Base-by-base conservation (phyloP, 1,284 basidiomycete genomes). In the Cryptococcus floricola region DNA sequence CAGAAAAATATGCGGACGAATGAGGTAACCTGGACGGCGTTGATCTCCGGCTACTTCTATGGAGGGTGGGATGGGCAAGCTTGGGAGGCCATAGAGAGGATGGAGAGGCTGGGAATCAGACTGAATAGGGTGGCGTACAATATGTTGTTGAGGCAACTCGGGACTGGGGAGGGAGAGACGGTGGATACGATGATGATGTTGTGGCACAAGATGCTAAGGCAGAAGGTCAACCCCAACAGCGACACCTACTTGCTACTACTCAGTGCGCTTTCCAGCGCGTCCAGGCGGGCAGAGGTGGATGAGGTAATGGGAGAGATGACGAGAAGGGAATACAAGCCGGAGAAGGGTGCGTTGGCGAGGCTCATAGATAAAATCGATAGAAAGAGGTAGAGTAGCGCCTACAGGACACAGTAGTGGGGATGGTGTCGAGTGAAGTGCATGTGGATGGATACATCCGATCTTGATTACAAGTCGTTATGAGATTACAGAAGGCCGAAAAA, bases 171-270 rank as follows among this genome's bases (percentile, higher is more conserved):
- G 49, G 50, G 23, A 44, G 50, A 44, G 5, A 48, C 43, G 25
- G 34, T 18, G 25, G 52, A 76, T 10, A 77, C 65, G 85, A 41
- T 68, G 80, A 56, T 77, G 81, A 69, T 67, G 47, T 84, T 87
- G 66, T 87, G 87, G 73, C 78, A 79, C 54, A 81, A 85, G 60
- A 89, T 91, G 87, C 70, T 76, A 55, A 69, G 74, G 59, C 73
- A 77, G 54, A 80, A 76, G 46, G 70, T 86, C 54, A 71, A 77
- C 52, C 78, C 85, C 54, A 80, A 79, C 54, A 77, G 81, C 58
- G 84, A 86, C 70, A 88, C 88, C 50, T 92, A 87, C 84, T 85
- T 84, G 74, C 79, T 91, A 63, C 70, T 91, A 53, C 75, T 93
- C 59, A 77, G 77, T 9, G 86, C 86, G 37, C 68, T 92, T 62